Evolutionary conservation across 2,329 filamentous ascomycete genomes (phyloP).

Genomic region (Neobulgaria alba): DNA sequence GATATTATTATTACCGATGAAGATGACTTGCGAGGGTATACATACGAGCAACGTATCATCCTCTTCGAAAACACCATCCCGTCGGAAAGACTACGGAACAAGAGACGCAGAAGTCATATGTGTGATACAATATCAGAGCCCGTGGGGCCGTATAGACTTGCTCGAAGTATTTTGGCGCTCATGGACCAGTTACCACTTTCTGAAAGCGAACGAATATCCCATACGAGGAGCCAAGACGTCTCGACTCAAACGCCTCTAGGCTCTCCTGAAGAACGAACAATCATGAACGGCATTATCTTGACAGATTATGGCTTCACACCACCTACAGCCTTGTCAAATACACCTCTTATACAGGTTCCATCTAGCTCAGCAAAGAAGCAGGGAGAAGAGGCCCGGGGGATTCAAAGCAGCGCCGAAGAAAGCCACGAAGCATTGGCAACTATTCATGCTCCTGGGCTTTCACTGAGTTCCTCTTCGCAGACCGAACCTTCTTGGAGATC

Average conservation of each 20-base stretch:
- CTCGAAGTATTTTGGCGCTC: constrained; percentile 18
- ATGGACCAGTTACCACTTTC: constrained; percentile 8
- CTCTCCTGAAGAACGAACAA: constrained; percentile 15
- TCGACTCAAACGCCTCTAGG: constrained; percentile 21
- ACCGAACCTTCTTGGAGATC: no score
- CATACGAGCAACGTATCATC: constrained; percentile 7
- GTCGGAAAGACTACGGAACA: constrained; percentile 1
- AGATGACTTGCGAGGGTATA: constrained; percentile 2
- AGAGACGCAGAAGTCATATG: constrained; percentile 1
- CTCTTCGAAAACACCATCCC: constrained; percentile 13
- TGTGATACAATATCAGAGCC: constrained; percentile 15
- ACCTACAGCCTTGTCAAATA: not conserved
- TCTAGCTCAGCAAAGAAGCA: not conserved
- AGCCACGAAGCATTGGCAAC: not conserved
- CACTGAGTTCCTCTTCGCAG: not conserved
- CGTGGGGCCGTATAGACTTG: constrained; percentile 24
- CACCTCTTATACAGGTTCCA: no score
- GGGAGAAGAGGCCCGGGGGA: not conserved
- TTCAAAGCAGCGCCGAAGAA: not conserved
- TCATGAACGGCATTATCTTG: constrained; percentile 12
- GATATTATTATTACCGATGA: constrained; percentile 19
- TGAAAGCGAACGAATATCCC: not conserved
- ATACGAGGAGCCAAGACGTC: constrained; percentile 3
- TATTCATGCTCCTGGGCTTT: not conserved
- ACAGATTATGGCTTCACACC: constrained; percentile 16